Base-by-base conservation (phyloP, 2,329 filamentous ascomycete species). In the Neonectria magnoliae region DNA sequence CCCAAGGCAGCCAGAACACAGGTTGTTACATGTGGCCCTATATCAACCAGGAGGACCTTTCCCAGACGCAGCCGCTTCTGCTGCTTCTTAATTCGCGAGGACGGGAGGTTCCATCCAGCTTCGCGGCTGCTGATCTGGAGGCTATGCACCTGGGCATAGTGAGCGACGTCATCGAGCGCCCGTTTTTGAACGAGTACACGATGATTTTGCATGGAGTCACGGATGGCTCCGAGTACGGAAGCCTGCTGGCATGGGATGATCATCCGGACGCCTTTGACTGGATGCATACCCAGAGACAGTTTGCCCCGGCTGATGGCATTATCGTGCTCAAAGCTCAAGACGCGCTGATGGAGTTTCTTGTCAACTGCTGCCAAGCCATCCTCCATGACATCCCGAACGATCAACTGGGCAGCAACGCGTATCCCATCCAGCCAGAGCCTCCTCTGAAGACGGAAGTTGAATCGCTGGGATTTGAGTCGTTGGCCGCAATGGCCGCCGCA, bases 1-100 rank as follows among this genome's bases (percentile, higher is more conserved):
- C 58, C 4, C 2, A 31, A 1, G 68, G 71, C 4, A 71, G 70
- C 14, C 65, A 69, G 22, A 70, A 75, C n/a, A 69, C 60, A 10
- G 77, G 81, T 6, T 60, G 75, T 11, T 87, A 76, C 64, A 72
- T 86, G 45, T 88, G 81, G 80, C 87, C 87, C 0, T 79, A 84
- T 50, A 82, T 90, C 71, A 90, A 90, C 67, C 77, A 85, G 42
- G 84, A 89, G 58, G 87, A 90, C 68, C 76, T 90, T 1, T 56
- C 70, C 0, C 77, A 81, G 25, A 73, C 80, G 0, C 83, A 81
- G 51, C 64, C 76, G 0, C 69, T 90, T 10, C 78, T 81, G 0
- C 73, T 90, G 7, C 76, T 90, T 18, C 71, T 90, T 11, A 86
- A 87, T 60, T 75, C 85, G 0, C 79, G 87, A 6, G 86, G 79